Percentiles rank a stretch among this genome's conserved stretches.
Evolutionary conservation across 169 alveolate species (phyloP).

Genomic region (Condylostoma magnum): DNA sequence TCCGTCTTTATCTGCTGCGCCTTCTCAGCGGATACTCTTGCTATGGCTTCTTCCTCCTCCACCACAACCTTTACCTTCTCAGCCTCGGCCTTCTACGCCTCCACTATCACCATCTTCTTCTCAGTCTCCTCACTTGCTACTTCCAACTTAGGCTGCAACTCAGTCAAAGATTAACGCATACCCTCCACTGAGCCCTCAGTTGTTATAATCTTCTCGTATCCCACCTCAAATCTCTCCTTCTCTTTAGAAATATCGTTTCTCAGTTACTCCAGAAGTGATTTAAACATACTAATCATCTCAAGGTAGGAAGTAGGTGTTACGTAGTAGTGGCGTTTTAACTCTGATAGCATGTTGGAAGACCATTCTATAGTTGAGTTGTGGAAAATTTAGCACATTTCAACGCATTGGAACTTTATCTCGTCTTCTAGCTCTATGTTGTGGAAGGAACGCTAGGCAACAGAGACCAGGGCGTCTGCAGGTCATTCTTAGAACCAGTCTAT

Average conservation of each 20-base stretch:
- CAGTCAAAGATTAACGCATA: slow-evolving; percentile 86
- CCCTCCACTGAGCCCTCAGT: slow-evolving; percentile 85
- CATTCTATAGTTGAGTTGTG: slow-evolving; percentile 72
- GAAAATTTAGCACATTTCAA: slow-evolving; percentile 80
- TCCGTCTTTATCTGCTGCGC: slow-evolving; percentile 83
- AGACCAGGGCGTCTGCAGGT: slow-evolving; percentile 89
- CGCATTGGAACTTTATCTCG: slow-evolving; percentile 42
- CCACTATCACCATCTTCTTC: not conserved
- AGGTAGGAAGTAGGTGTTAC: slow-evolving; percentile 91
- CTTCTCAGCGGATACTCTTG: slow-evolving; percentile 66
- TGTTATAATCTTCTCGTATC: slow-evolving; percentile 74
- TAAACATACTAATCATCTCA: slow-evolving; percentile 86
- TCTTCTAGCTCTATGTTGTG: slow-evolving; percentile 70
- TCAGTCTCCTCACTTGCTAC: not conserved
- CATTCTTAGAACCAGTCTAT: slow-evolving; percentile 92
- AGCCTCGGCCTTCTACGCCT: slow-evolving; percentile 14
- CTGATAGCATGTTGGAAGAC: slow-evolving; percentile 69
- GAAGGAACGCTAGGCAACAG: slow-evolving; percentile 86
- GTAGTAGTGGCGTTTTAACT: slow-evolving; percentile 80
- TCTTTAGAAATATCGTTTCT: slow-evolving; percentile 75
- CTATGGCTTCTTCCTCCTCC: slow-evolving; percentile 75
- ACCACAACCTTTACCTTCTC: not conserved
- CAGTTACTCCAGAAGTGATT: slow-evolving; percentile 79
- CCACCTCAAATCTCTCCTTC: slow-evolving; percentile 80
- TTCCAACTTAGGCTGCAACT: slow-evolving; percentile 83